Base-by-base conservation (phyloP, 176 grass and related monocot genomes). In the Olyra latifolia region DNA sequence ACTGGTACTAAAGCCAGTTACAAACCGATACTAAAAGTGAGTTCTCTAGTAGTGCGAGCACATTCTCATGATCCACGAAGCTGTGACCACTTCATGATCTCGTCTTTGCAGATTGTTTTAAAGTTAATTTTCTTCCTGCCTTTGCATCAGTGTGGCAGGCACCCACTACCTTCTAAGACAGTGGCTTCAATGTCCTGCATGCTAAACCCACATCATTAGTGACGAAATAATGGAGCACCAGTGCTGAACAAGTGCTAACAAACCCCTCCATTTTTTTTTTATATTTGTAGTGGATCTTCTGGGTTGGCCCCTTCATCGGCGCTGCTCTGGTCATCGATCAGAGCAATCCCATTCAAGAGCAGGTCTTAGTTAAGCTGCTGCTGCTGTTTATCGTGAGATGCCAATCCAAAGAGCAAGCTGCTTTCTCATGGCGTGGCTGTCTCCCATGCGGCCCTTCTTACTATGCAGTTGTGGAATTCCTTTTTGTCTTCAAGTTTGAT, bases 231-330 rank as follows among this genome's bases (percentile, higher is more conserved):
- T 77, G 16, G 7, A 38, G 17, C 53, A 25, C 17, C 16, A 39
- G 2, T 29, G 25, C 55, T 62, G 15, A 17, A 29, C 12, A 80
- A 60, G 49, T 7, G 54, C 52, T 76, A 43, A 52, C 45, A 0
- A 43, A 71, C 12, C 62, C 8, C 13, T 27, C 7, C 17, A 4
- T 55, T 13, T 72, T 13, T 39, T 52, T 1, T 22, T 45, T 49
- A n/a, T n/a, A n/a, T n/a, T 57, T 72, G 83, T 80, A 91, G 92
- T 91, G 88, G 89, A 92, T 96, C 69, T 96, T 96, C 88, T 96
- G 93, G 93, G 93, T 92, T 25, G 93, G 93, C 14, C 93, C 93
- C 79, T 92, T 96, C 79, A 69, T 90, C 42, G 93, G 93, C 14
- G 93, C 93, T 59, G 75, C 74, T 28, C 71, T 96, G 4, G 93